Evolutionary conservation across 2,329 filamentous ascomycete species (phyloP), one percentile per base, ranked within the genome.

Genomic region (Fusarium citri): DNA sequence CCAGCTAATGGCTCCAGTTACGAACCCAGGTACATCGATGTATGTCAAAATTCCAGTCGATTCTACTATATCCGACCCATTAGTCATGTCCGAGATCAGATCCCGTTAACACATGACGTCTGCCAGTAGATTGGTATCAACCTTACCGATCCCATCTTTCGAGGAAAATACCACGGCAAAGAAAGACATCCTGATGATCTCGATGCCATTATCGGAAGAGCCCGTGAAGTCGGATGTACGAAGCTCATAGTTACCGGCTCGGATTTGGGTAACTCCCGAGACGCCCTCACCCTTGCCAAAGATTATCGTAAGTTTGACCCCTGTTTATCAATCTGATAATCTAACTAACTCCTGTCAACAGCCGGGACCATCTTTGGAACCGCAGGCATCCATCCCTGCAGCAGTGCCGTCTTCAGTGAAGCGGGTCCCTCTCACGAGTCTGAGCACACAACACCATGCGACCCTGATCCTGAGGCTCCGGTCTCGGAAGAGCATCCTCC

Each of bases 171-270:
- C 77, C 91, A 97, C 77, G 93, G 93, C 75, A 94, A 90, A 66
- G 86, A 92, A 72, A 82, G 84, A 26, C 94, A 97, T 74, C 87
- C 90, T 14, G 86, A 92, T 74, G 93, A 97, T 77, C 87, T 95
- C 18, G 79, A 85, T 28, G 91, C 89, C 69, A 92, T 99, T 26
- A 83, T 99, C n/a, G 84, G 91, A 68, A 88, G 96, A 69, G 94
- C 94, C 6, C 81, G 87, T 18, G 88, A 92, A 69, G 90, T 92
- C 4, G 95, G 96, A 41, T 98, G 94, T 78, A 83, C 86, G 62
- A 98, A 97, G 76, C 88, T 99, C 75, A 95, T 99, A 84, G 88
- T 98, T 34, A 99, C 96, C 0, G 96, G 96, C 22, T 97, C 94
- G 2, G 93, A 96, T 77, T 85, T 98, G 51, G 83, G 85, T 54